phyloP scores from a whole-genome alignment of 192 early-diverging fungal species.

The Rhizophagus prolifer region DNA sequence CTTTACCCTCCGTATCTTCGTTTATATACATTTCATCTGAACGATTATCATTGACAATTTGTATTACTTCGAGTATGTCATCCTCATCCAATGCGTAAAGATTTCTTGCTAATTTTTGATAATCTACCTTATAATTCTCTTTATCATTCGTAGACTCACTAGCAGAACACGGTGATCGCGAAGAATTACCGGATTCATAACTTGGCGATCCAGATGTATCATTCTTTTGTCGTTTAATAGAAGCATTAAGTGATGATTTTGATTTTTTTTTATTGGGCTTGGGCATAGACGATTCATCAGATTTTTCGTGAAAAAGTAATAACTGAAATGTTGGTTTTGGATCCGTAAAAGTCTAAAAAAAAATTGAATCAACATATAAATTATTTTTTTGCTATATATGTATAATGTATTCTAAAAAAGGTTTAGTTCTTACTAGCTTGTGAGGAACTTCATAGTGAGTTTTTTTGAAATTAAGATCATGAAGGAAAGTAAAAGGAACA shows the following conservation, averaged over 20 bases:
- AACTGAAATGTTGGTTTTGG: background rate
- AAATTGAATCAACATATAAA: background rate
- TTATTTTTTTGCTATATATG: no score
- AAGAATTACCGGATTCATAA: conserved; percentile 20
- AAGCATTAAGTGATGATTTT: conserved; percentile 4
- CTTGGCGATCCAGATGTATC: background rate
- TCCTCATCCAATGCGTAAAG: conserved; percentile 38
- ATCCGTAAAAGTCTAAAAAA: conserved; percentile 1
- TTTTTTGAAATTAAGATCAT: conserved; percentile 55
- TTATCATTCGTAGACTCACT: conserved; percentile 5
- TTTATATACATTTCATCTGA: conserved; percentile 45
- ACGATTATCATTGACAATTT: conserved; percentile 40
- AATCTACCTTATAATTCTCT: conserved; percentile 32
- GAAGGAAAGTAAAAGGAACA: conserved; percentile 40
- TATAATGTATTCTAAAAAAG: background rate
- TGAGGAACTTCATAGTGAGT: conserved; percentile 45
- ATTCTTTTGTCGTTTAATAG: conserved; percentile 4
- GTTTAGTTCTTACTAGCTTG: conserved; percentile 36
- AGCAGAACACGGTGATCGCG: background rate
- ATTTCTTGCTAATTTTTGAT: conserved; percentile 39
- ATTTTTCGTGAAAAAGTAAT: background rate
- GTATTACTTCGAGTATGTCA: conserved; percentile 40
- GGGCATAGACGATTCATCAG: background rate
- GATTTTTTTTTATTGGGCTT: conserved; percentile 9
- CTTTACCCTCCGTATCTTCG: conserved; percentile 44